Evolutionary conservation across 192 early-diverging fungal genomes (phyloP), one percentile per base, ranked within the genome.

Genomic region (Paraglomus brasilianum): DNA sequence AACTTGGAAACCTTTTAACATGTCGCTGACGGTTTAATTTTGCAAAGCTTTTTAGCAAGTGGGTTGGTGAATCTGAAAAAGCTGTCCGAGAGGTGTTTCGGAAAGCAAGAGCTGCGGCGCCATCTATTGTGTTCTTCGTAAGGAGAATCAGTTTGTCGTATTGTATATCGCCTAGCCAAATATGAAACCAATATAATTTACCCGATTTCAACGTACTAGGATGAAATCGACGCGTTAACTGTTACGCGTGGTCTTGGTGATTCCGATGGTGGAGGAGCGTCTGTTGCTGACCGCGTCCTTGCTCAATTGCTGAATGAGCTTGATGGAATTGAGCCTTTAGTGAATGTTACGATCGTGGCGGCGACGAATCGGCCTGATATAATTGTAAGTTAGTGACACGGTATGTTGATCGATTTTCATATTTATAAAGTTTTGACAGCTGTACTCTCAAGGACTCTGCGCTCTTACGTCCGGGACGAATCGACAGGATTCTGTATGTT

Each of bases 11-110:
- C 0, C 15, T 21, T 77, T 21, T 19, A 38, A 67, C n/a, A 61
- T 9, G 4, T 40, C 7, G 62, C 62, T 78, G 14, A 17, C 13
- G 41, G 5, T 58, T 8, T 56, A 2, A 58, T 19, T 17, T 19
- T 66, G 46, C 2, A 8, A 59, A 93, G 91, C 78, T 98, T 11
- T 96, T 98, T 72, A 97, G 94, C 82, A 99, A 98, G 75, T 99
- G 95, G 95, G 97, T 99, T 7, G 97, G 97, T 30, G 97, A 99
- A 71, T 95, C 93, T 3, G 97, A 99, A 78, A 96, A 95, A 80
- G 94, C 95, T 5, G 91, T 99, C 4, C 87, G 88, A 5, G 90
- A 94, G 64, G 86, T 98, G n/a, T 99, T 99, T 68, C 82, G 88
- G 42, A 96, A 95, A 77, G 97, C 97, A 9, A 77, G 97, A 8